Conservation (phyloP, 2,329 filamentous ascomycete genomes). For the Hymenoscyphus infarciens region DNA sequence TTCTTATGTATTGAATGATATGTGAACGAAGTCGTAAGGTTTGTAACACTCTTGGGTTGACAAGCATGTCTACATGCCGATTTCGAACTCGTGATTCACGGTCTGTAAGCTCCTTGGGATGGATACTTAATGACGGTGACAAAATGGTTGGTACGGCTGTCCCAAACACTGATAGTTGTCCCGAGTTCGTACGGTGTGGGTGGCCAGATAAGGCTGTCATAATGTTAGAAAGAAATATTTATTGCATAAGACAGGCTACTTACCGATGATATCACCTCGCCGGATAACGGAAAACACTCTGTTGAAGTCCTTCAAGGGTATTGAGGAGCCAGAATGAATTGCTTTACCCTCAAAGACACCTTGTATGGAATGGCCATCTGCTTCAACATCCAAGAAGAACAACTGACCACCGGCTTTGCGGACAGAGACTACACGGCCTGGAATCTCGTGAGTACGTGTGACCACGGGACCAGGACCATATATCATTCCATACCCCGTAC, state of each 20-base stretch:
- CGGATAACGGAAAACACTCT: conserved; percentile 48
- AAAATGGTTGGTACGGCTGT: conserved; percentile 66
- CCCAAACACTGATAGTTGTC: conserved; percentile 72
- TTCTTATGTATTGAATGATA: conserved; percentile 70
- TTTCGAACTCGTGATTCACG: conserved; percentile 69
- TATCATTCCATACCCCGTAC: conserved; percentile 29
- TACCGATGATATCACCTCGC: conserved; percentile 81
- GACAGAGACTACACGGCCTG: conserved; percentile 63
- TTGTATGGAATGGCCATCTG: conserved; percentile 71
- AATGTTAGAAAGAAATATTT: conserved; percentile 16
- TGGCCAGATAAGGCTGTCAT: conserved; percentile 59
- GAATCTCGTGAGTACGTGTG: conserved; percentile 26
- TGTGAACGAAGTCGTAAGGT: conserved; percentile 70
- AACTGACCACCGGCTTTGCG: conserved; percentile 73
- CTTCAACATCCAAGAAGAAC: conserved; percentile 76
- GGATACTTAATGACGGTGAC: conserved; percentile 73
- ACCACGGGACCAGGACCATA: conserved; percentile 2
- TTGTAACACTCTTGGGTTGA: conserved; percentile 65
- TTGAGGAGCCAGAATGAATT: not conserved
- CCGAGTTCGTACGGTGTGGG: conserved; percentile 65
- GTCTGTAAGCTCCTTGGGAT: conserved; percentile 69
- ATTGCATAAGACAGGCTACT: conserved; percentile 38
- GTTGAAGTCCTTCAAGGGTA: not conserved
- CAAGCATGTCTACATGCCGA: conserved; percentile 82
- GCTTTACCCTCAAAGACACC: conserved; percentile 67